These are phyloP conservation scores for California macrophylla DNA, from an alignment of 441 rosid species.

Conservation along the genomic window DNA sequence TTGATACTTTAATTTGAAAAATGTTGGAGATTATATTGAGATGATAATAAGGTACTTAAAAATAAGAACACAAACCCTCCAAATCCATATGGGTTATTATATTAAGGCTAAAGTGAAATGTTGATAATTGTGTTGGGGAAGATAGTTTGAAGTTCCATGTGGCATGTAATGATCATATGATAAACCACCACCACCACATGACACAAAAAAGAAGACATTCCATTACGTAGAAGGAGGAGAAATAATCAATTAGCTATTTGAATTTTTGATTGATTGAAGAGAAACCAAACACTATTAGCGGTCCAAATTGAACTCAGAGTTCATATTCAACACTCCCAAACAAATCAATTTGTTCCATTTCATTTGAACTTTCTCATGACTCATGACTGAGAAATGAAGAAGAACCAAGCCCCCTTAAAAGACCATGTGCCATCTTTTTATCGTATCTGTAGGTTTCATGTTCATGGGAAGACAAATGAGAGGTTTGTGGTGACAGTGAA, in stretches of 20 bases:
- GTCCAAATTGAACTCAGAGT: not conserved
- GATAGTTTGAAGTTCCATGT: not conserved
- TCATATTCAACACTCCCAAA: not conserved
- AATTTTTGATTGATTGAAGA: not conserved
- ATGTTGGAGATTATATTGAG: not conserved
- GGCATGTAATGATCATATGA: not conserved
- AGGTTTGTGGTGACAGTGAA: conserved; percentile 1
- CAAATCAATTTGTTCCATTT: conserved; percentile 11
- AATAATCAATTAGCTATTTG: not conserved
- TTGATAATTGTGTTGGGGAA: not conserved
- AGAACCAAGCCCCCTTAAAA: not conserved
- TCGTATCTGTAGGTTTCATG: conserved; percentile 8
- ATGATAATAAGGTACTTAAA: too few species aligned
- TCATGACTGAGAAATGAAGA: not conserved
- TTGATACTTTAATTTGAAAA: not conserved
- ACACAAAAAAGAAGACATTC: not conserved
- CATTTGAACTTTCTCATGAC: not conserved
- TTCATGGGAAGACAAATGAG: conserved; percentile 10
- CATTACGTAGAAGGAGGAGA: conserved; percentile 1
- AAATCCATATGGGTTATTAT: too few species aligned
- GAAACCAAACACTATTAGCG: not conserved
- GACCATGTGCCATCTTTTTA: conserved; percentile 7
- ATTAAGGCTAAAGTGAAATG: not conserved
- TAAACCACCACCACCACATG: not conserved
- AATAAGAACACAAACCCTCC: too few species aligned